phyloP scores from a whole-genome alignment of 305 asterid species.

The Fraxinus nigra region DNA sequence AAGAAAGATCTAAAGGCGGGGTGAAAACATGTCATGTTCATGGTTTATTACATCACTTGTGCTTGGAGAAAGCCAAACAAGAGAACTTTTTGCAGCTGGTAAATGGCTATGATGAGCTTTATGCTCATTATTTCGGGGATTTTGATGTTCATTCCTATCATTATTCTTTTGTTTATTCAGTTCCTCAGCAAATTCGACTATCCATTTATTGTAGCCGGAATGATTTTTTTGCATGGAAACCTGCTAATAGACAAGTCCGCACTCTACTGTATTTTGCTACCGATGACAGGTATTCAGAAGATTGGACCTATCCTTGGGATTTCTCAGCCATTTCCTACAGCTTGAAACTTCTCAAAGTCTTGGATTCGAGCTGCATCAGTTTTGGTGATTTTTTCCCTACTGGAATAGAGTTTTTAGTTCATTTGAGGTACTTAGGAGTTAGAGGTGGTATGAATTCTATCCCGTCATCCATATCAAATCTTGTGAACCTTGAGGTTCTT shows the following conservation, averaged over 20 bases:
- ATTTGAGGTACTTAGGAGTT: conserved; percentile 17
- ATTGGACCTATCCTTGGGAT: neutral
- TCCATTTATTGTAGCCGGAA: neutral
- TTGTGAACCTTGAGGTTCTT: conserved; percentile 13
- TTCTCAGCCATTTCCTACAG: conserved; percentile 1
- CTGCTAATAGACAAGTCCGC: neutral
- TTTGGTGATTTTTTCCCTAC: neutral
- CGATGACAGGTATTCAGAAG: neutral
- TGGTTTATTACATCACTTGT: conserved; percentile 24
- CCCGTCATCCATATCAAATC: conserved; percentile 12
- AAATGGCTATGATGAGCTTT: neutral
- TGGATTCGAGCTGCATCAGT: conserved; percentile 4
- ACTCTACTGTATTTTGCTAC: neutral
- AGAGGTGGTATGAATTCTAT: neutral
- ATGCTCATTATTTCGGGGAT: neutral
- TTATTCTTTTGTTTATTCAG: neutral
- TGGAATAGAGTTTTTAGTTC: neutral
- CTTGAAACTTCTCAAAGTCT: conserved; percentile 11
- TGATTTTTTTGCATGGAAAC: neutral
- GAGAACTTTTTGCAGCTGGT: conserved; percentile 13
- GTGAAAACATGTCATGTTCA: conserved; percentile 26
- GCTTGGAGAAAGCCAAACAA: conserved; percentile 17
- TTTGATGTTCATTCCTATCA: neutral
- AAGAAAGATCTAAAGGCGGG: conserved; percentile 16
- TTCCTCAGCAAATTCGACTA: neutral